Evolutionary conservation across 2,329 filamentous ascomycete genomes (phyloP).

Genomic region (Venturiaceae sp.): DNA sequence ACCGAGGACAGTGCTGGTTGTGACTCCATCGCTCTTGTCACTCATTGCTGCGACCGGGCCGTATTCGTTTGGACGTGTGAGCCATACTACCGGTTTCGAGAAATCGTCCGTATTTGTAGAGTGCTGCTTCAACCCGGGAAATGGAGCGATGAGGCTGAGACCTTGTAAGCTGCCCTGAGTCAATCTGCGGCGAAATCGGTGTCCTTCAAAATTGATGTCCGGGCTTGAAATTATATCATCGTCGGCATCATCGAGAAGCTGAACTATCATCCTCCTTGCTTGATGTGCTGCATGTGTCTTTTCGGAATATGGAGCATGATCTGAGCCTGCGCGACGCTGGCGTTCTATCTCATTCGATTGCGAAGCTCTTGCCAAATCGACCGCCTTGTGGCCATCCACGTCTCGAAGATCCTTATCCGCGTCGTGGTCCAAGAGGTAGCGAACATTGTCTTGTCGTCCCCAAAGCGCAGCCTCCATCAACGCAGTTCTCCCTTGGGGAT

Average conservation of each 20-base stretch:
- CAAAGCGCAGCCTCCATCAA: conserved; percentile 4
- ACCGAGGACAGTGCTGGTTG: background rate
- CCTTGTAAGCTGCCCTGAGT: background rate
- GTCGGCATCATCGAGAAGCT: background rate
- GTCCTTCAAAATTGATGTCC: background rate
- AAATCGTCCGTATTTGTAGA: background rate
- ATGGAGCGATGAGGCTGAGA: background rate
- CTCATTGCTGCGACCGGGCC: conserved; percentile 1
- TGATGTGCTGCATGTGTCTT: background rate
- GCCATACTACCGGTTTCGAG: background rate
- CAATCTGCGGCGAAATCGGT: background rate
- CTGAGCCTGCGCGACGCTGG: background rate
- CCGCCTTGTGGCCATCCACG: background rate
- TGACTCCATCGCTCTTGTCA: background rate
- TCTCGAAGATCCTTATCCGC: conserved; percentile 4
- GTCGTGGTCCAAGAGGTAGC: background rate
- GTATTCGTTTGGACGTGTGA: background rate
- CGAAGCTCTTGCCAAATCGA: background rate
- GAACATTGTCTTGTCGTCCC: conserved; percentile 1
- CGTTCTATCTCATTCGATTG: background rate
- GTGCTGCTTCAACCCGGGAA: background rate
- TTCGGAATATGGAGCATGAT: background rate
- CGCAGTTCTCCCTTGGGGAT: background rate
- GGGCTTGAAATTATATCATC: background rate
- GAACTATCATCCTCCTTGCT: background rate